Percentiles rank a stretch among this genome's conserved stretches.
These are phyloP conservation scores for Claviceps sp. DNA, from an alignment of 2,329 filamentous ascomycete species.

Conservation along the genomic window DNA sequence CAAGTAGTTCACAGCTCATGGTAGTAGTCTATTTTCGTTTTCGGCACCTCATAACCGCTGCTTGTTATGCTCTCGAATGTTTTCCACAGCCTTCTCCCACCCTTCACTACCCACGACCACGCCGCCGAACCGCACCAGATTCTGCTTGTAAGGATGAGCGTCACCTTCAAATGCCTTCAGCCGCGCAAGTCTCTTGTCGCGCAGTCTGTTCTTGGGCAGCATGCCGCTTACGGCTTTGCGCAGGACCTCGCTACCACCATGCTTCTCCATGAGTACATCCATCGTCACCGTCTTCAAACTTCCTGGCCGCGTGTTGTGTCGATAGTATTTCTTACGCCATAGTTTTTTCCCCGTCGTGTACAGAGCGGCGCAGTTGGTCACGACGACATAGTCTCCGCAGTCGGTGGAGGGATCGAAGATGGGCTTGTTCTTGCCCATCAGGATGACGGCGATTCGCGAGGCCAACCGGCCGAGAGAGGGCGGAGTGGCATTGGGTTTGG, in stretches of 20 bases:
- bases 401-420: constrained; percentile 95
- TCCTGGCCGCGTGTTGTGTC: constrained; percentile 82
- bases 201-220: constrained; percentile 90
- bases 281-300: constrained; percentile 80
- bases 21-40: not conserved
- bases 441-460: constrained; percentile 68
- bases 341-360: constrained; percentile 86
- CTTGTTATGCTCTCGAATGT: constrained; percentile 34
- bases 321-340: constrained; percentile 90
- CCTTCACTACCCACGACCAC: constrained; percentile 38
- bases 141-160: constrained; percentile 81
- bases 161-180: constrained; percentile 94
- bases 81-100: constrained; percentile 38
- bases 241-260: constrained; percentile 83
- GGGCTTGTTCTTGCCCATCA: constrained; percentile 99
- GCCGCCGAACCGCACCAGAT: constrained; percentile 62
- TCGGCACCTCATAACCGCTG: constrained; percentile 31
- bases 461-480: constrained; percentile 85
- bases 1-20: not conserved
- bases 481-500: constrained; percentile 41
- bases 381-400: constrained; percentile 97
- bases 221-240: constrained; percentile 89
- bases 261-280: constrained; percentile 89
- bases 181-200: constrained; percentile 74
- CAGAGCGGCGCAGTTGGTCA: constrained; percentile 75